phyloP scores from a whole-genome alignment of 2,329 filamentous ascomycete genomes.

The Nemania sp. region DNA sequence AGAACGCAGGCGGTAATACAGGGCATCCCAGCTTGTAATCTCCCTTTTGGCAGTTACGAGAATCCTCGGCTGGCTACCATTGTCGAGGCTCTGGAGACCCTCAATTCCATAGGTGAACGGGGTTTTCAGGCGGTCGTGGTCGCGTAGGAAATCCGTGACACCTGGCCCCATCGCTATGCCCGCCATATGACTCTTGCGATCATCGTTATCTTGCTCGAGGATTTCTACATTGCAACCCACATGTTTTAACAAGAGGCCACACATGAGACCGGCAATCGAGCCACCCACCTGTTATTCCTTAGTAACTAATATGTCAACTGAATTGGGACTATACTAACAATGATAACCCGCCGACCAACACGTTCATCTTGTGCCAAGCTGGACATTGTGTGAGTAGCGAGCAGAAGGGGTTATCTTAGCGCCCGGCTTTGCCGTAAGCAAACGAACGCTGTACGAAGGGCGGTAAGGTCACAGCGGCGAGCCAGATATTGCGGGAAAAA shows the following conservation, averaged over 20 bases:
- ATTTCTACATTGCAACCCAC: background rate
- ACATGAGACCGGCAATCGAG: background rate
- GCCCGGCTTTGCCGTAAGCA: background rate
- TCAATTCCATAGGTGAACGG: background rate
- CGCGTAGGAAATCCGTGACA: background rate
- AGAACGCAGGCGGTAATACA: background rate
- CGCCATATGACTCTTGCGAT: background rate
- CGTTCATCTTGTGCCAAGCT: conserved; percentile 8
- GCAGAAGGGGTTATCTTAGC: conserved; percentile 8
- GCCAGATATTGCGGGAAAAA: background rate
- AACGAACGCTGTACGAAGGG: background rate
- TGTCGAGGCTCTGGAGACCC: background rate
- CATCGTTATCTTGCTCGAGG: background rate
- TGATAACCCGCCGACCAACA: conserved; percentile 10
- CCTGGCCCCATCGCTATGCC: background rate
- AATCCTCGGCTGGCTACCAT: background rate
- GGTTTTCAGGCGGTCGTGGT: background rate
- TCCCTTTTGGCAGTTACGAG: background rate
- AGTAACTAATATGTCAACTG: background rate
- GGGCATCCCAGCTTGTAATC: background rate
- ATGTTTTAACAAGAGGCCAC: background rate
- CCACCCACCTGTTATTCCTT: background rate
- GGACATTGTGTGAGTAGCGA: conserved; percentile 5
- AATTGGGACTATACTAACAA: conserved; percentile 3
- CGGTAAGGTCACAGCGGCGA: background rate